Conservation (phyloP, 805 yeast species). For the Candida chauliodis region DNA sequence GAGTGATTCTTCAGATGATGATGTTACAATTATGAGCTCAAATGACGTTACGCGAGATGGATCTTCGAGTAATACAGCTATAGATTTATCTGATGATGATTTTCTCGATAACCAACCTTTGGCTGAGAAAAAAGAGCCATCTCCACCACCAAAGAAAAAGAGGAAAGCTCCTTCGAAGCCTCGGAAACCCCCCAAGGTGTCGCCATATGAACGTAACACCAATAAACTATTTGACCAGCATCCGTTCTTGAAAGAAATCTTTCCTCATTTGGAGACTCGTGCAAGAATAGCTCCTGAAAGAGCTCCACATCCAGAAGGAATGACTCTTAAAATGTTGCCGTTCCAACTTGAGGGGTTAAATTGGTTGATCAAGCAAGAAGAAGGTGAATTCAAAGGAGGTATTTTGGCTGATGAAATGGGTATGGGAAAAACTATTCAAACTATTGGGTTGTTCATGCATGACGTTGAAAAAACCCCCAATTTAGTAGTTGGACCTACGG, state of each 20-base stretch:
- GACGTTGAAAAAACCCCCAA: slow-evolving; percentile 69
- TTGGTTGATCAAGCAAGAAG: slow-evolving; percentile 86
- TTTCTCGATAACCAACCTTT: slow-evolving; percentile 25
- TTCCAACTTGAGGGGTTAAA: slow-evolving; percentile 91
- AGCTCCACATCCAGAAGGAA: slow-evolving; percentile 74
- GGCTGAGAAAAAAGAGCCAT: slow-evolving; percentile 16
- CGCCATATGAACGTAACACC: slow-evolving; percentile 70
- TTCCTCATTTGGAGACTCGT: slow-evolving; percentile 54
- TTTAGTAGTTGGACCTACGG: slow-evolving; percentile 94
- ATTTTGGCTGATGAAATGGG: slow-evolving; percentile 99
- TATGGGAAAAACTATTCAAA: slow-evolving; percentile 98
- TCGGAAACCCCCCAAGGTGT: slow-evolving; percentile 53
- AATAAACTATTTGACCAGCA: slow-evolving; percentile 66
- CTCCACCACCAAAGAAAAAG: slow-evolving; percentile 19
- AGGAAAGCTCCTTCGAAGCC: slow-evolving; percentile 21
- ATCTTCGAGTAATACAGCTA: slow-evolving; percentile 20
- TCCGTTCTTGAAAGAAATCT: slow-evolving; percentile 72
- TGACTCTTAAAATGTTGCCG: slow-evolving; percentile 73
- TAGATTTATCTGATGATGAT: slow-evolving; percentile 20
- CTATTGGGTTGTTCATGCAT: slow-evolving; percentile 78
- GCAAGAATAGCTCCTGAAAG: slow-evolving; percentile 47
- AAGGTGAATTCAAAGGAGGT: slow-evolving; percentile 78
- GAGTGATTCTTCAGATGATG: slow-evolving; percentile 31
- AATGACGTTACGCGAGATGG: slow-evolving; percentile 18
- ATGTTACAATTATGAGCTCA: slow-evolving; percentile 30